phyloP scores from a whole-genome alignment of 2,329 filamentous ascomycete species.

The Neofusicoccum sp. region DNA sequence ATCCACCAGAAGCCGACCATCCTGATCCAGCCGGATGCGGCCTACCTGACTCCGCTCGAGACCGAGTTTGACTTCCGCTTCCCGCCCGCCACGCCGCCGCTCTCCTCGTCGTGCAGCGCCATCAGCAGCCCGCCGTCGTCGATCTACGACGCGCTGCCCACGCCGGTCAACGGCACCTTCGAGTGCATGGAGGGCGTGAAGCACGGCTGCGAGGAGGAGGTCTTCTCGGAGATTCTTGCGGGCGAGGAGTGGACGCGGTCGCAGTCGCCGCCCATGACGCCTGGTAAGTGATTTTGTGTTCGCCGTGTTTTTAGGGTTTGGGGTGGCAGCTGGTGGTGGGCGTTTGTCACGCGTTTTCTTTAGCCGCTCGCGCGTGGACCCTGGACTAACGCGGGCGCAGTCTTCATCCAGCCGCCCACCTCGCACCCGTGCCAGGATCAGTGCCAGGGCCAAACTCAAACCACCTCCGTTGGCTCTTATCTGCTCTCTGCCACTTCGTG shows the following conservation, averaged over 20 bases:
- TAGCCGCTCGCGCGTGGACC: conserved; percentile 19
- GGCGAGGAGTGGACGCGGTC: conserved; percentile 75
- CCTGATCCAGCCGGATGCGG: conserved; percentile 59
- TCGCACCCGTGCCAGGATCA: conserved; percentile 19
- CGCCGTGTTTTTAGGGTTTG: not conserved
- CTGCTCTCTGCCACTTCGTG: conserved; percentile 73
- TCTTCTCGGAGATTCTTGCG: conserved; percentile 71
- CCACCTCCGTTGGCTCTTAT: conserved; percentile 55
- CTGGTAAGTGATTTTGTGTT: conserved; percentile 65
- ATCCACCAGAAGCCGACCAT: conserved; percentile 77
- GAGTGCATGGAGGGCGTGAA: conserved; percentile 44
- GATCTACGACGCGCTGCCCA: conserved; percentile 74
- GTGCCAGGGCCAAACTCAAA: conserved; percentile 43
- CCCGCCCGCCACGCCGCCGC: conserved; percentile 82
- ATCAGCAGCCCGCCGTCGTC: conserved; percentile 81
- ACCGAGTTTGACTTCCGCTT: conserved; percentile 69
- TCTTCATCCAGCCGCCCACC: conserved; percentile 65
- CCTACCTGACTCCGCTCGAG: conserved; percentile 66
- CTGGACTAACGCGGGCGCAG: conserved; percentile 44
- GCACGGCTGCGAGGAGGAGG: conserved; percentile 68
- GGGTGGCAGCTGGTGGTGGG: not conserved
- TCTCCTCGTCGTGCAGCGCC: conserved; percentile 82
- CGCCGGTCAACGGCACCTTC: conserved; percentile 80
- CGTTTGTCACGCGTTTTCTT: conserved; percentile 16
- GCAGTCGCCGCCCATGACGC: conserved; percentile 83